These are phyloP conservation scores for Fusarium citri DNA, from an alignment of 2,329 filamentous ascomycete genomes.

Conservation along the genomic window DNA sequence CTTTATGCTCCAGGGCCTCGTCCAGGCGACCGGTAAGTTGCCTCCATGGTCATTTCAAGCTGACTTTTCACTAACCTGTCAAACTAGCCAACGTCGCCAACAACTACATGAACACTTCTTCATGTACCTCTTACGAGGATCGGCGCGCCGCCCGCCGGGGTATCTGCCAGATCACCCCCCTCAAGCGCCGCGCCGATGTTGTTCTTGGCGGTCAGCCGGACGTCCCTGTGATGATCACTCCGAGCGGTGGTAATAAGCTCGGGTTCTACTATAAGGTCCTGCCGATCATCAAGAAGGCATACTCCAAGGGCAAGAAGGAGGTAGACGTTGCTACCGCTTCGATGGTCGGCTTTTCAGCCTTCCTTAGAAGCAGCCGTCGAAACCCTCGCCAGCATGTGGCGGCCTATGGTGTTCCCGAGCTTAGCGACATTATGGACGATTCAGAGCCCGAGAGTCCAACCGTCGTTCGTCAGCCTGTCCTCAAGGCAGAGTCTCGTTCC, in stretches of 20 bases:
- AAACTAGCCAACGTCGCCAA: constrained; percentile 45
- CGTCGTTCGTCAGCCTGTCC: constrained; percentile 36
- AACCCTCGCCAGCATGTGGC: constrained; percentile 43
- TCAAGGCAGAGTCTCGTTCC: constrained; percentile 45
- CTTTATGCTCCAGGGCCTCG: constrained; percentile 24
- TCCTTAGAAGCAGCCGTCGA: constrained; percentile 34
- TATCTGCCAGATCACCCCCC: constrained; percentile 37
- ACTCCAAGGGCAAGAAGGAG: constrained; percentile 29
- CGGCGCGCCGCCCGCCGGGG: constrained; percentile 20
- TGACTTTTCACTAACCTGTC: constrained; percentile 25
- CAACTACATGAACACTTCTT: constrained; percentile 36
- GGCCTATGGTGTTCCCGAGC: constrained; percentile 38
- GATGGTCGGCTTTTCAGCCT: constrained; percentile 40
- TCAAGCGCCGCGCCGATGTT: constrained; percentile 45
- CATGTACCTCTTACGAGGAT: constrained; percentile 19
- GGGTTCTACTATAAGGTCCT: constrained; percentile 43
- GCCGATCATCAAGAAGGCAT: constrained; percentile 43
- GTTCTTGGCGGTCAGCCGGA: constrained; percentile 13
- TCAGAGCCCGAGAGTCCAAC: constrained; percentile 46
- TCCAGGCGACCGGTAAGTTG: constrained; percentile 49
- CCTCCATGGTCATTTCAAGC: rapidly evolving
- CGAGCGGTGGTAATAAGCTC: constrained; percentile 45
- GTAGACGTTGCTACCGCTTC: constrained; percentile 46
- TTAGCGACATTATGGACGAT: constrained; percentile 47
- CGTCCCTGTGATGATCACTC: not conserved